Conservation (phyloP, 1,284 basidiomycete species). For the Ceratobasidium sp. region DNA sequence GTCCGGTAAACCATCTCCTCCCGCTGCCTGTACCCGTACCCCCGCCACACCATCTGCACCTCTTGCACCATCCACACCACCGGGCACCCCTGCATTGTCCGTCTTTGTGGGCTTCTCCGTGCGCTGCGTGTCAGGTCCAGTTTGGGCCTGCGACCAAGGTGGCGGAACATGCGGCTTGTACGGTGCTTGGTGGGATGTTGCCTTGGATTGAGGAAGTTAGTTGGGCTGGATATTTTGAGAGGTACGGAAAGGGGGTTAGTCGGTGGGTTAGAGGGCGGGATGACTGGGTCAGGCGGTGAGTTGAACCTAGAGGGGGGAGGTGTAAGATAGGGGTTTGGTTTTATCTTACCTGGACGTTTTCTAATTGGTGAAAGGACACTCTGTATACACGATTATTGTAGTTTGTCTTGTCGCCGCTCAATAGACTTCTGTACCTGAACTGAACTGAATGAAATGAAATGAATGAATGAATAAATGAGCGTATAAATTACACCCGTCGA, state of each 20-base stretch:
- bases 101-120: slow-evolving; percentile 50
- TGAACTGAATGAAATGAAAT: neutral
- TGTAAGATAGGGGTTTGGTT: neutral
- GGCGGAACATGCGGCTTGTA: slow-evolving; percentile 32
- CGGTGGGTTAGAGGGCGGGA: slow-evolving; percentile 2
- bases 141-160: slow-evolving; percentile 38
- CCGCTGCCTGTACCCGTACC: slow-evolving; percentile 39
- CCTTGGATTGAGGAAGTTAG: slow-evolving; percentile 32
- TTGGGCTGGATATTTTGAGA: slow-evolving; percentile 42
- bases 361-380: neutral
- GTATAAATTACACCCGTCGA: too few relatives aligned
- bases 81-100: slow-evolving; percentile 16
- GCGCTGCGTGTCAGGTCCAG: slow-evolving; percentile 19
- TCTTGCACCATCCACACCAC: slow-evolving; percentile 49
- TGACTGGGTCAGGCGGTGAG: slow-evolving; percentile 5
- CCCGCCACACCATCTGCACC: slow-evolving; percentile 47
- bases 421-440: neutral
- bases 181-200: slow-evolving; percentile 1
- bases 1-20: neutral
- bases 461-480: neutral
- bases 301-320: too few relatives aligned
- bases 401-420: neutral
- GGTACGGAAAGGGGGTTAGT: slow-evolving; percentile 28
- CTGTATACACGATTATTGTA: neutral
- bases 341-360: neutral